Evolutionary conservation across 2,329 filamentous ascomycete genomes (phyloP), one percentile per base, ranked within the genome.

Genomic region (Aurifilum marmelostoma): DNA sequence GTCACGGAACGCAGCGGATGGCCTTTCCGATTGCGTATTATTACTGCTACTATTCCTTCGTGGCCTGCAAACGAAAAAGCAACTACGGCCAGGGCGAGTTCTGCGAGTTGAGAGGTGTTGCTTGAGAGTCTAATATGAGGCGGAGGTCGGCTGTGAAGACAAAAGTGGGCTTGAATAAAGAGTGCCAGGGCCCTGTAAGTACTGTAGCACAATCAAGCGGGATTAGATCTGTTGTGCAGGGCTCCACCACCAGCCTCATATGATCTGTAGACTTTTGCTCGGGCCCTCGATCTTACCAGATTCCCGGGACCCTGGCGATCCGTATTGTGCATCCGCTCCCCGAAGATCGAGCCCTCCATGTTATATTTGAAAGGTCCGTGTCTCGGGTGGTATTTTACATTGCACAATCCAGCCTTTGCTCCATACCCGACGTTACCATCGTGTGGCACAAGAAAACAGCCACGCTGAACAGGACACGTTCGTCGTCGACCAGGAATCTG

Each of bases 251-350:
- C 12, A 29, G 52, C 52, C 24, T 56, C 52, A 29, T 27, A 56
- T 29, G 24, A 56, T 16, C 5, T 32, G 2, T 14, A 29, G 27
- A 32, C 16, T 29, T 56, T 8, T 59, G 32, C 56, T 59, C 29
- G 18, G 9, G 29, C 1, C 8, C 56, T 59, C 52, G 27, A 56
- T 56, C 37, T 24, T 5, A 24, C 21, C 24, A 52, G 29, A 5
- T 47, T 9, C 14, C 43, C 37, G 4, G 32, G 43, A 63, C 62
- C 62, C 43, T 63, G 43, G 41, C 62, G 62, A 63, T 63, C 29
- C 14, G 29, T 52, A n/a, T 54, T 11, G 1, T 34, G 41, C 43
- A 52, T 52, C 39, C 21, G 21, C 4, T 52, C 34, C 43, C 62
- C 62, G 62, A 18, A n/a, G 43, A 63, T 63, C 62, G 62, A 50